Base-by-base conservation (phyloP, 2,329 filamentous ascomycete species). In the Ophiostoma montium region DNA sequence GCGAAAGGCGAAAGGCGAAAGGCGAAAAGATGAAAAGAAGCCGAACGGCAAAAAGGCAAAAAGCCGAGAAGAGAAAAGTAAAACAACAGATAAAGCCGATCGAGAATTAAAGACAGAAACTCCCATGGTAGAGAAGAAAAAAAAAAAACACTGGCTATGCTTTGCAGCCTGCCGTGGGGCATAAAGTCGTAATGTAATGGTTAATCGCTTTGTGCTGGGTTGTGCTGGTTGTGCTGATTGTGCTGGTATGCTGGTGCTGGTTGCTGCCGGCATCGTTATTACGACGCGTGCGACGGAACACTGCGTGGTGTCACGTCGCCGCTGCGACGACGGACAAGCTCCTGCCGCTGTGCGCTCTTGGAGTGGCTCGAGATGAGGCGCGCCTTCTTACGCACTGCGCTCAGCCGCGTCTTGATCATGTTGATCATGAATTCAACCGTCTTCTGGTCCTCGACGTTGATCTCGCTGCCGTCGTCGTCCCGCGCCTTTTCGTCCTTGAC, bases 391-490 rank as follows among this genome's bases (percentile, higher is more conserved):
- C 71, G 72, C 45, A 82, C 73, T 18, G 69, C 67, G 18, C 64
- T 59, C 3, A 82, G 68, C 51, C 78, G 71, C n/a, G 65, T 63
- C 21, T 67, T 71, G 54, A 81, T 76, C 77, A 82, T 81, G 49
- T 70, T 65, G 51, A 81, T 77, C 70, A 82, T 78, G 63, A 82
- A 86, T 57, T 82, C 70, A 48, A 89, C 80, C 48, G 80, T 76
- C 58, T 82, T 75, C 59, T 84, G 76, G 62, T 89, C 84, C 55
- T 87, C 84, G 51, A 70, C 69, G 63, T 85, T 80, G 56, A 66
- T 74, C 58, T 71, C 73, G 54, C 64, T 73, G 58, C 62, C 60
- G 15, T 57, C 52, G 32, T 66, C 62, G 53, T 69, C 70, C 58
- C 64, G 65, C 56, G 65, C 63, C 64, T 65, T 62, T 56, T 67